Conservation (phyloP, 83 land plant genomes). For the Larix sibirica region DNA sequence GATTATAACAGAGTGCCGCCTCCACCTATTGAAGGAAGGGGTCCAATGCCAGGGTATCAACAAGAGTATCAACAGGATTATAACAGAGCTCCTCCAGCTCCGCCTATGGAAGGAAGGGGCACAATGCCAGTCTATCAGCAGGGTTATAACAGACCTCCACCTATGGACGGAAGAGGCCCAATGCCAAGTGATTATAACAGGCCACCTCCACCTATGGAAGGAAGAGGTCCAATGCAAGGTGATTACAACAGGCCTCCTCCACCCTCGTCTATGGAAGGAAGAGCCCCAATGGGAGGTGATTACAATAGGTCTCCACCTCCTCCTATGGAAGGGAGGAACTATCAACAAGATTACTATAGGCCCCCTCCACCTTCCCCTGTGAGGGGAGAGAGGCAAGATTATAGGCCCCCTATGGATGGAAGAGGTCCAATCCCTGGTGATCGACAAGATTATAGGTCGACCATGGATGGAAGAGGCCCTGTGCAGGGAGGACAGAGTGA, state of each 20-base stretch:
- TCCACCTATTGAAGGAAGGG: neutral
- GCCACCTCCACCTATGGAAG: conserved; percentile 5
- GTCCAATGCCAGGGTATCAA: neutral
- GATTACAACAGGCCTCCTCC: conserved; percentile 9
- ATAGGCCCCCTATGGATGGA: conserved; percentile 4
- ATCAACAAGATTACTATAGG: conserved; percentile 14
- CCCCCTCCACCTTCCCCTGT: neutral
- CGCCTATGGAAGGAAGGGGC: conserved; percentile 6
- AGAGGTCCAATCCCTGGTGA: neutral
- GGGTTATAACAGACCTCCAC: neutral
- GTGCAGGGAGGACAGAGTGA: neutral
- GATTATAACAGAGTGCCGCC: neutral
- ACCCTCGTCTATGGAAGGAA: neutral
- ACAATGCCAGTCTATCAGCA: conserved; percentile 4
- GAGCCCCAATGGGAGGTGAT: neutral
- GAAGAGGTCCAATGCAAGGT: neutral
- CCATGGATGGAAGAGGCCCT: neutral
- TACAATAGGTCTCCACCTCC: conserved; percentile 4
- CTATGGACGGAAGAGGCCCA: neutral
- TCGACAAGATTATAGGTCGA: neutral
- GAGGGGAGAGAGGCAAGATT: neutral
- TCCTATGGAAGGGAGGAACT: neutral
- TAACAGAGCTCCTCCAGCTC: neutral
- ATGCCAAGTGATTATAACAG: conserved; percentile 4
- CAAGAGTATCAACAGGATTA: conserved; percentile 9